Evolutionary conservation across 2,329 filamentous ascomycete species (phyloP).

Genomic region (Escovopsis sp.): DNA sequence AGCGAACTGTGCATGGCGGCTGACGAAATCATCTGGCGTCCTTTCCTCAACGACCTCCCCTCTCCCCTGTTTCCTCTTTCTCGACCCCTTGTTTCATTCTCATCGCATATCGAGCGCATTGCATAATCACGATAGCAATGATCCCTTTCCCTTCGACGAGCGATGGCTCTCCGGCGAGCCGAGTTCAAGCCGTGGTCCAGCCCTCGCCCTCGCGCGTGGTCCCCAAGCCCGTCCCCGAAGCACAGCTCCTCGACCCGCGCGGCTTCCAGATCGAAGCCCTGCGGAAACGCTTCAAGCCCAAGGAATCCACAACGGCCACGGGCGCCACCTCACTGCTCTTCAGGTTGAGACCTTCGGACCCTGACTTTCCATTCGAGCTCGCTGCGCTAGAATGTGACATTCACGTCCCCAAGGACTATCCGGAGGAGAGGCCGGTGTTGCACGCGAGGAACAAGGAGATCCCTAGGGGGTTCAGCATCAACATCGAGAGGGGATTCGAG

Average conservation of each 20-base stretch:
- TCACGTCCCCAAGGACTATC: slow-evolving; percentile 48
- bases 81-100: background rate
- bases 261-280: slow-evolving; percentile 63
- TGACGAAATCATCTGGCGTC: background rate
- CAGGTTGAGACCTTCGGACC: slow-evolving; percentile 57
- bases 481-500: slow-evolving; percentile 62
- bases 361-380: slow-evolving; percentile 70
- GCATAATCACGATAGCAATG: slow-evolving; percentile 14
- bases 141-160: slow-evolving; percentile 19
- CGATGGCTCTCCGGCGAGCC: slow-evolving; percentile 16
- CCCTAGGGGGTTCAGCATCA: slow-evolving; percentile 56
- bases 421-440: slow-evolving; percentile 39
- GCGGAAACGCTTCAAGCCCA: slow-evolving; percentile 45
- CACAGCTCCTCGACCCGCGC: slow-evolving; percentile 51
- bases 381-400: slow-evolving; percentile 52
- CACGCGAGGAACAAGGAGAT: slow-evolving; percentile 54
- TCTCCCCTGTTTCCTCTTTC: background rate
- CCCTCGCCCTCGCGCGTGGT: slow-evolving; percentile 35
- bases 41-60: background rate
- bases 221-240: slow-evolving; percentile 47
- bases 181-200: slow-evolving; percentile 31
- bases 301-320: slow-evolving; percentile 25
- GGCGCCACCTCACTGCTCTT: slow-evolving; percentile 46
- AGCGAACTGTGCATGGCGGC: no score
- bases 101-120: background rate